These are phyloP conservation scores for Podospora conica DNA, from an alignment of 495 filamentous ascomycete genomes.

Conservation along the genomic window DNA sequence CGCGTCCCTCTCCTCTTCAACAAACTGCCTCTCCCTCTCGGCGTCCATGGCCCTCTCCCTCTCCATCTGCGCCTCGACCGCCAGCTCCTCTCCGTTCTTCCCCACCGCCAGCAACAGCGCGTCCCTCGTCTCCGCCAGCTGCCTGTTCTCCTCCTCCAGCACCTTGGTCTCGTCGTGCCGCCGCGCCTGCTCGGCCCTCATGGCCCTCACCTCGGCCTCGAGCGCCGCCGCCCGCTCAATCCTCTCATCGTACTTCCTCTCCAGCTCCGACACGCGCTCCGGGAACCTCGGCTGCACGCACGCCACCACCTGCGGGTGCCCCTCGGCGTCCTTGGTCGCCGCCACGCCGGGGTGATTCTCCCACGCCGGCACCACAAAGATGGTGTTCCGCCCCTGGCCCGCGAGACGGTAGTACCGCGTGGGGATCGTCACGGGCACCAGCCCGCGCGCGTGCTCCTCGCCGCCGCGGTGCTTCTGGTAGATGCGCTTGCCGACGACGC, in stretches of 20 bases:
- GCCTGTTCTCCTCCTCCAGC: constrained; percentile 18
- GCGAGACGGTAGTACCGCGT: constrained; percentile 45
- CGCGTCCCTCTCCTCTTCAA: background rate
- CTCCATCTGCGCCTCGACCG: constrained; percentile 7
- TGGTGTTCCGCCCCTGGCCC: constrained; percentile 29
- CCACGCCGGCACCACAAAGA: constrained; percentile 48
- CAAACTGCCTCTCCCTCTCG: background rate
- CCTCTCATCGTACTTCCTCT: constrained; percentile 24
- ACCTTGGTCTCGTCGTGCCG: constrained; percentile 8
- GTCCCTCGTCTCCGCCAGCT: constrained; percentile 11
- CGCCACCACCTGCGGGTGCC: constrained; percentile 40
- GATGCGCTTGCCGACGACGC: constrained; percentile 30
- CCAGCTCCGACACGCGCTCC: constrained; percentile 28
- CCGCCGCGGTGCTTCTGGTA: constrained; percentile 18
- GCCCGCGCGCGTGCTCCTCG: constrained; percentile 28
- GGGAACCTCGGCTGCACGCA: constrained; percentile 33
- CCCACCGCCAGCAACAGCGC: constrained; percentile 17
- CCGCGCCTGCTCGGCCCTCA: constrained; percentile 3
- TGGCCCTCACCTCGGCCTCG: constrained; percentile 8
- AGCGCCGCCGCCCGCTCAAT: constrained; percentile 4
- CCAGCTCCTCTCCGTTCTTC: constrained; percentile 10
- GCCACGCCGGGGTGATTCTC: constrained; percentile 36
- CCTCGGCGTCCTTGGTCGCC: constrained; percentile 37
- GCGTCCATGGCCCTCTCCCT: constrained; percentile 6
- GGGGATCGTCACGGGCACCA: constrained; percentile 37